Evolutionary conservation across 1,284 basidiomycete species (phyloP), one percentile per base, ranked within the genome.

Genomic region (Cryptococcus wingfieldii): DNA sequence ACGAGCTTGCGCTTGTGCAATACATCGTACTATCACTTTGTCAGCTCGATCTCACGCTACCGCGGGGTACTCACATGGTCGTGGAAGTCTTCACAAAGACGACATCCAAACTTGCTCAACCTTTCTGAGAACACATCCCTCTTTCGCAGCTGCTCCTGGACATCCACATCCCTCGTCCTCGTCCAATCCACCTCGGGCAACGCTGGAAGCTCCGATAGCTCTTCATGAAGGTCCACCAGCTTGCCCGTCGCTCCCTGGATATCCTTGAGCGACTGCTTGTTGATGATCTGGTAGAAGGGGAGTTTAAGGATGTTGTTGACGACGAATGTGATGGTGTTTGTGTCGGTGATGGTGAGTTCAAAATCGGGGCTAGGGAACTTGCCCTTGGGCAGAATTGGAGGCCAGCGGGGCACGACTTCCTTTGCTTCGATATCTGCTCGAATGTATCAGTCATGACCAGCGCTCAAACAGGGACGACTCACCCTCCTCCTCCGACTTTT

Each of bases 181-280:
- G 80, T 80, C 93, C 93, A 98, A 58, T 92, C 90, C 7, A 86
- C 82, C 71, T 95, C 92, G 5, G 84, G 83, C 19, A 91, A 78
- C 5, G 67, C 68, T 9, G 78, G 74, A 2, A 65, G 61, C 2
- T 70, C 57, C n/a, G 77, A 64, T 1, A 76, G 87, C 59, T 86
- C 84, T 13, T 79, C 69, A 13, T 83, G 77, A 2, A 86, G 63
- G 0, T 58, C 70, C 50, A 81, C 78, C n/a, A 93, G 75, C 3
- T 69, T 69, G 10, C 67, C 52, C 31, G 66, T 57, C 5, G 60
- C 62, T 54, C 69, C 67, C 23, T 66, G 61, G 10, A 63, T 49
- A 0, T 38, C 45, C 10, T 18, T 16, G 25, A 5, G 19, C 8
- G 45, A 28, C 27, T 46, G 14, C 10, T 25, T 28, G 16, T 27